Conservation (phyloP, 75 land plant genomes). For the Larix kaempferi region DNA sequence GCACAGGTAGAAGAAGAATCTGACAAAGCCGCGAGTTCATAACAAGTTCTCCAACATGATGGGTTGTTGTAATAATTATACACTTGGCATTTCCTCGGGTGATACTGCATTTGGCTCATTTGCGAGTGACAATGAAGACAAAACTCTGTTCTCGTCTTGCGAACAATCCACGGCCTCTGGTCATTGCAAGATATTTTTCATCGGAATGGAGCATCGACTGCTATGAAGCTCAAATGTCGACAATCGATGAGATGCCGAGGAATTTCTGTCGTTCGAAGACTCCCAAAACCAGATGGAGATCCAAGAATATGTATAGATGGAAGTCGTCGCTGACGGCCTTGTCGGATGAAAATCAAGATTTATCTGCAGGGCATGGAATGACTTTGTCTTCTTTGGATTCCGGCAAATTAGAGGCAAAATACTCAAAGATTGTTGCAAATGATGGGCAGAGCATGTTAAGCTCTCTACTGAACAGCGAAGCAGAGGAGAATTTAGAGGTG, state of each 20-base stretch:
- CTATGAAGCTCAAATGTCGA: background rate
- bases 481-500: constrained; percentile 13
- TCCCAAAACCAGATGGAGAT: background rate
- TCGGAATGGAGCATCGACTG: background rate
- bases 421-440: background rate
- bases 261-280: background rate
- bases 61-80: background rate
- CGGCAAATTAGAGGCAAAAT: background rate
- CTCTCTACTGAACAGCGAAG: background rate
- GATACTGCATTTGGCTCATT: background rate
- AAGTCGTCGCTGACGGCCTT: background rate
- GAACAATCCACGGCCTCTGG: background rate
- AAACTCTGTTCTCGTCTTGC: background rate
- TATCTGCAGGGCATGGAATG: background rate
- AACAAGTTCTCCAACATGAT: background rate
- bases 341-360: background rate
- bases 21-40: too few relatives aligned
- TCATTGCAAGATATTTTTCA: background rate
- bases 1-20: constrained; percentile 8
- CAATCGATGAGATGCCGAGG: background rate
- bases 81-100: background rate
- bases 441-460: background rate
- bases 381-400: background rate
- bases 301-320: background rate
- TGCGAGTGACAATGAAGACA: background rate